phyloP scores from a whole-genome alignment of 345 rosid species.

The Dipteronia sinensis region DNA sequence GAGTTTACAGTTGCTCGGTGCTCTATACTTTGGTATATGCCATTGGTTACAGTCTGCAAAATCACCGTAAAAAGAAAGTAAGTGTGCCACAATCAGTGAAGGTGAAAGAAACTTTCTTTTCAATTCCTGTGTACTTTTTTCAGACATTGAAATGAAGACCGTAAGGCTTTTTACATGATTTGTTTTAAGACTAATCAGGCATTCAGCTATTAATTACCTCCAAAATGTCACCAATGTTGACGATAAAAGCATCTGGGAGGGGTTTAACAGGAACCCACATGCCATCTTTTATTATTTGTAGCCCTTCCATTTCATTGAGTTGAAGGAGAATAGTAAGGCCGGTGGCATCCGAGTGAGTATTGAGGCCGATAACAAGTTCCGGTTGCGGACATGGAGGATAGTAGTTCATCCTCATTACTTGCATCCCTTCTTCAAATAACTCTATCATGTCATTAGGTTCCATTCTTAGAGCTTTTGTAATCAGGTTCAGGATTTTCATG shows the following conservation, averaged over 20 bases:
- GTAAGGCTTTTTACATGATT: not conserved
- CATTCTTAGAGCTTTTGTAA: conserved; percentile 21
- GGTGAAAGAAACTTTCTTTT: not conserved
- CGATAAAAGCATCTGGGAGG: conserved; percentile 20
- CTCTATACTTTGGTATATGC: conserved; percentile 25
- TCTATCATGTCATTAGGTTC: conserved; percentile 15
- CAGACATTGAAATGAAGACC: not conserved
- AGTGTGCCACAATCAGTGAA: not conserved
- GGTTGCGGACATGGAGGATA: conserved; percentile 43
- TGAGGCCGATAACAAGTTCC: conserved; percentile 37
- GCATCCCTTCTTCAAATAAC: conserved; percentile 17
- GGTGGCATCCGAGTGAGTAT: conserved; percentile 32
- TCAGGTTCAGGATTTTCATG: conserved; percentile 15
- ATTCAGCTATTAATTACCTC: conserved; percentile 1
- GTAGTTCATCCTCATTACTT: conserved; percentile 21
- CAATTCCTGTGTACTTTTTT: not conserved
- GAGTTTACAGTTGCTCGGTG: conserved; percentile 29
- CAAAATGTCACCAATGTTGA: conserved; percentile 25
- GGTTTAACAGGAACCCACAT: conserved; percentile 25
- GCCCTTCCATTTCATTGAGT: conserved; percentile 25
- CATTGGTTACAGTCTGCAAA: conserved; percentile 26
- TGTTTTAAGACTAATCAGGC: not conserved
- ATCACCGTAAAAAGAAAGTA: not conserved
- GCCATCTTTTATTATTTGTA: conserved; percentile 27
- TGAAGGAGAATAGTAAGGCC: conserved; percentile 26